These are phyloP conservation scores for Penicillium glabrum DNA, from an alignment of 2,329 filamentous ascomycete species.

Conservation along the genomic window DNA sequence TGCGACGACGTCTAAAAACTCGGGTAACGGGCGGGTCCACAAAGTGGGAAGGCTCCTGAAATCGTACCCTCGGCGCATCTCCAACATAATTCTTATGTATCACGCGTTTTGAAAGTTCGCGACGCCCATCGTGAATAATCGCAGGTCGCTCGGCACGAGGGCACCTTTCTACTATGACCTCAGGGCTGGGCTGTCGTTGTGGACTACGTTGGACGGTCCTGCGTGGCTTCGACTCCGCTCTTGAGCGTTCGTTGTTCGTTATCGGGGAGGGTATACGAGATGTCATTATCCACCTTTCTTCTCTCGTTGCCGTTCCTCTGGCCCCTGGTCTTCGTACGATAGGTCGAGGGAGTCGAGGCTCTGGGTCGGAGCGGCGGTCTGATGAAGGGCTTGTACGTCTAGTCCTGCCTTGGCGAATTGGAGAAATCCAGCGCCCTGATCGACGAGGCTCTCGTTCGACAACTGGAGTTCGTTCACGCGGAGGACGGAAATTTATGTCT, in stretches of 20 bases:
- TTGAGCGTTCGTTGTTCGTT: background rate
- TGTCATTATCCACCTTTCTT: background rate
- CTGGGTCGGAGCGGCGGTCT: background rate
- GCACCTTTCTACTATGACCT: background rate
- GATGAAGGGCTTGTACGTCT: no score
- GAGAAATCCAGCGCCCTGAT: constrained; percentile 2
- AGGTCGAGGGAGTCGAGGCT: background rate
- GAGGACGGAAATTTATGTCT: background rate
- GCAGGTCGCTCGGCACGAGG: background rate
- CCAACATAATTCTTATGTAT: background rate
- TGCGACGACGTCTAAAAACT: background rate
- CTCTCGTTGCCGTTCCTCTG: background rate
- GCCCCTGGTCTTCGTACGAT: background rate
- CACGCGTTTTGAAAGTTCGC: background rate
- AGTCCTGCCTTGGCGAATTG: background rate
- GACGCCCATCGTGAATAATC: background rate
- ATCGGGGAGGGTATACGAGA: background rate
- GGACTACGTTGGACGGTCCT: background rate
- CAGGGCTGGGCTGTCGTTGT: background rate
- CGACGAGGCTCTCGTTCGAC: constrained; percentile 17
- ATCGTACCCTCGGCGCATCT: background rate
- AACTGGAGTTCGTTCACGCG: constrained; percentile 20
- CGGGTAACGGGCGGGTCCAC: background rate
- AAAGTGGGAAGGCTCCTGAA: background rate
- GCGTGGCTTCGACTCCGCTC: background rate